Evolutionary conservation across 176 grass and related monocot species (phyloP), one percentile per base, ranked within the genome.

Genomic region (Triticum timopheevii): DNA sequence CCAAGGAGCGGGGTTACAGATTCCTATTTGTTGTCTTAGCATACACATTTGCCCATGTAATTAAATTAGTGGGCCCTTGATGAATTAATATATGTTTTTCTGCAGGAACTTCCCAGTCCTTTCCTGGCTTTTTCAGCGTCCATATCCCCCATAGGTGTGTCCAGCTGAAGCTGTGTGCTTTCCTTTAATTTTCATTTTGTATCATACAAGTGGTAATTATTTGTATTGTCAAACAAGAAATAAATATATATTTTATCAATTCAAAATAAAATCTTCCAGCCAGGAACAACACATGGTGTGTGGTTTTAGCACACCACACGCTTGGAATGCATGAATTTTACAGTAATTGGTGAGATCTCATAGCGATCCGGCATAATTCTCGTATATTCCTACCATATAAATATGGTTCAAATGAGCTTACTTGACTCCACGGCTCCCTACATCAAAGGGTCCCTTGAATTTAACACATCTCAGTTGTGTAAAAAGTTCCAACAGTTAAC

Each of bases 11-110:
- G 56, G 56, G 25, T 39, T 35, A 5, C 10, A 68, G 4, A 68
- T 30, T 81, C 61, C 83, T 17, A 47, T 17, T 69, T 84, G 67
- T 59, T 59, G 56, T 59, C 56, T 59, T 59, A 59, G 56, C 56
- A 44, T 42, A 50, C 42, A 50, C 45, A 62, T 42, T 19, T 75
- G 61, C 84, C 76, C 80, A 70, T 64, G 72, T 61, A 58, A 66
- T 66, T 61, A 73, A 79, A 36, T 27, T 59, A 42, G 0, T 87
- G 56, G 36, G 25, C 68, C 56, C 80, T 34, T 58, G 3, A 28
- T 70, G 42, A 40, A 84, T 54, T 64, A 9, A 8, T 31, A 54
- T 82, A 24, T 65, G 13, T 19, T 65, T 83, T 54, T 5, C 13
- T 7, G 20, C 33, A 27, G 9, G 80, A 83, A 80, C 24, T 47